These are phyloP conservation scores for Apiospora koreana DNA, from an alignment of 2,329 filamentous ascomycete species.

Conservation along the genomic window DNA sequence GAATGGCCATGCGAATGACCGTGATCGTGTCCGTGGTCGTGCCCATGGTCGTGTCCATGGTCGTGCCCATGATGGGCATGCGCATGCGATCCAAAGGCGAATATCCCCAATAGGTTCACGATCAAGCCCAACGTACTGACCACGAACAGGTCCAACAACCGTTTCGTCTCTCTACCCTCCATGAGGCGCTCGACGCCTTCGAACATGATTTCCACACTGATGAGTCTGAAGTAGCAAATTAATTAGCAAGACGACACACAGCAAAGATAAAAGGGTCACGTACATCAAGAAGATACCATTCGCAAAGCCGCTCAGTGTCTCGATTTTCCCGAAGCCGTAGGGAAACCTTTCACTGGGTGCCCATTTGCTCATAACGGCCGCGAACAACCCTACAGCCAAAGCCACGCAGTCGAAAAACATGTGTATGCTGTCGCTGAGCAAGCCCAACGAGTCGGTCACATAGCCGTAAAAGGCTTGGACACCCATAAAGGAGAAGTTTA, in stretches of 20 bases:
- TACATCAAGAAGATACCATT: constrained; percentile 94
- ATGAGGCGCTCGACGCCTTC: constrained; percentile 88
- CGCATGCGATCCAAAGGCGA: constrained; percentile 72
- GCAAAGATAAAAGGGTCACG: constrained; percentile 29
- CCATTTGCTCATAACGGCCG: constrained; percentile 96
- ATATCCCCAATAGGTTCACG: constrained; percentile 91
- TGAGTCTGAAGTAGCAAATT: constrained; percentile 57
- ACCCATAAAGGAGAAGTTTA: constrained; percentile 94
- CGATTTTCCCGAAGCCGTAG: constrained; percentile 95
- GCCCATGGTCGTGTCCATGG: constrained; percentile 35
- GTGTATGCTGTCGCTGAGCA: constrained; percentile 97
- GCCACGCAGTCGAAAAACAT: constrained; percentile 99
- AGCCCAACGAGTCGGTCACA: constrained; percentile 85
- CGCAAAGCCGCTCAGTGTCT: constrained; percentile 92
- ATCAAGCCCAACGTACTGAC: constrained; percentile 84
- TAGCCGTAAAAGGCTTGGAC: constrained; percentile 95
- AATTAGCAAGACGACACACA: background rate
- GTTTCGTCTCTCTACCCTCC: constrained; percentile 80
- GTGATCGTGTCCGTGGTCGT: constrained; percentile 36
- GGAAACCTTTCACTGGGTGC: constrained; percentile 86
- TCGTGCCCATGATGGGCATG: constrained; percentile 40
- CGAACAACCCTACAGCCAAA: constrained; percentile 84
- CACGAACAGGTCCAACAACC: constrained; percentile 82
- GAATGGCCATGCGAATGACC: constrained; percentile 32
- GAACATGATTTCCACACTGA: constrained; percentile 94